These are phyloP conservation scores for Erysiphe pisi DNA, from an alignment of 2,329 filamentous ascomycete genomes.

Conservation along the genomic window DNA sequence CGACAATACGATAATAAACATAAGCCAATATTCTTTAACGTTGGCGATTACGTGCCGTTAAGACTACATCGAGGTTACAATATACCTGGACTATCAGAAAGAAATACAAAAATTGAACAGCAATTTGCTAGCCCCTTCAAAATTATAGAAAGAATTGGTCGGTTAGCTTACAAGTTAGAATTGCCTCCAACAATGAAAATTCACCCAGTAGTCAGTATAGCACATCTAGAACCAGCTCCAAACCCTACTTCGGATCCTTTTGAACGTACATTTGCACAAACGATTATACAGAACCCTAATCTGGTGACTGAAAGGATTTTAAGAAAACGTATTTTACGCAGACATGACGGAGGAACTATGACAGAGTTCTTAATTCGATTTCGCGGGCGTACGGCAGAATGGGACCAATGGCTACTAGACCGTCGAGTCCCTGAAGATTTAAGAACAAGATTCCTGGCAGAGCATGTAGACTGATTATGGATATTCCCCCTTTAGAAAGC, in stretches of 20 bases:
- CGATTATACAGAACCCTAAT: neutral
- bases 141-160: constrained; percentile 23
- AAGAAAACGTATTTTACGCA: neutral
- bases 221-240: constrained; percentile 20
- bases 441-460: too few relatives aligned
- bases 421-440: too few relatives aligned
- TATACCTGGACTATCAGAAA: neutral
- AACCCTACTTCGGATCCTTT: constrained; percentile 3
- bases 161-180: too few relatives aligned
- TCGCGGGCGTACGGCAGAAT: too few relatives aligned
- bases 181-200: too few relatives aligned
- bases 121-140: constrained; percentile 1
- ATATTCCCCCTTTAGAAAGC: too few relatives aligned
- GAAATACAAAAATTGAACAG: constrained; percentile 21
- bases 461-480: too few relatives aligned
- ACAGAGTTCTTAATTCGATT: too few relatives aligned
- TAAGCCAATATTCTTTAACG: constrained; percentile 11
- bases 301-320: neutral
- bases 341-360: neutral
- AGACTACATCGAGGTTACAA: neutral
- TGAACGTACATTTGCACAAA: neutral
- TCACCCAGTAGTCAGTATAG: too few relatives aligned
- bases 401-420: too few relatives aligned
- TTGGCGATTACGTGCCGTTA: neutral
- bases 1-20: neutral